Evolutionary conservation across 2,329 filamentous ascomycete species (phyloP).

Genomic region (Ambrosiella beaveri): DNA sequence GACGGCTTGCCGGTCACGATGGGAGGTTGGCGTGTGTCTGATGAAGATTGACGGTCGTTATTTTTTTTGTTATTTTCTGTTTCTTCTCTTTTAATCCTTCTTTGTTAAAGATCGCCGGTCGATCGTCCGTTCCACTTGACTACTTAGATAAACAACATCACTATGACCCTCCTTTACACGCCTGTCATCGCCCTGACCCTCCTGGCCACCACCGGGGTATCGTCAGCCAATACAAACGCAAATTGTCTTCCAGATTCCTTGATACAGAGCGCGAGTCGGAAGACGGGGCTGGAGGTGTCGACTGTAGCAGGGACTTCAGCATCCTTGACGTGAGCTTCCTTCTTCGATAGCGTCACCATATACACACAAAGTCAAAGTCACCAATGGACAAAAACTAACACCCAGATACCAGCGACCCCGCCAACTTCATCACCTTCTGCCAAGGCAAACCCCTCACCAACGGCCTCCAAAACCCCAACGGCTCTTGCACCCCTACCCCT

Average conservation of each 20-base stretch:
- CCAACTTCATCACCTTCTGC: constrained; percentile 46
- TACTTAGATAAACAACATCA: not conserved
- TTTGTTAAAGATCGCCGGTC: not conserved
- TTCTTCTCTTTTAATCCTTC: not conserved
- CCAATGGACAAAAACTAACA: constrained; percentile 19
- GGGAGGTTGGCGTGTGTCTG: not conserved
- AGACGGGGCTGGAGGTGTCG: not conserved
- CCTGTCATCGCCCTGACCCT: not conserved
- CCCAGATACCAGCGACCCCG: constrained; percentile 23
- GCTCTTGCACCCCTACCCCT: constrained; percentile 41
- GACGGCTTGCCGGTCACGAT: not conserved
- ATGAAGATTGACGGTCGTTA: no score
- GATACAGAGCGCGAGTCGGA: not conserved
- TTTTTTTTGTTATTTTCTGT: not conserved
- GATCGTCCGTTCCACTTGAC: not conserved
- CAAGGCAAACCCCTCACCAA: constrained; percentile 35
- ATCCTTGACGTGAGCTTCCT: not conserved
- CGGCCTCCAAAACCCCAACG: constrained; percentile 29
- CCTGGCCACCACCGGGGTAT: not conserved
- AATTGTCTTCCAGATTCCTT: not conserved
- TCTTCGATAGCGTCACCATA: not conserved
- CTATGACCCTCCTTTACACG: not conserved
- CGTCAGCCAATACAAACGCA: not conserved
- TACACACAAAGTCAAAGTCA: not conserved
- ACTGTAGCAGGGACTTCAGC: not conserved